Base-by-base conservation (phyloP, 2,329 filamentous ascomycete species). In the Pseudopithomyces chartarum region DNA sequence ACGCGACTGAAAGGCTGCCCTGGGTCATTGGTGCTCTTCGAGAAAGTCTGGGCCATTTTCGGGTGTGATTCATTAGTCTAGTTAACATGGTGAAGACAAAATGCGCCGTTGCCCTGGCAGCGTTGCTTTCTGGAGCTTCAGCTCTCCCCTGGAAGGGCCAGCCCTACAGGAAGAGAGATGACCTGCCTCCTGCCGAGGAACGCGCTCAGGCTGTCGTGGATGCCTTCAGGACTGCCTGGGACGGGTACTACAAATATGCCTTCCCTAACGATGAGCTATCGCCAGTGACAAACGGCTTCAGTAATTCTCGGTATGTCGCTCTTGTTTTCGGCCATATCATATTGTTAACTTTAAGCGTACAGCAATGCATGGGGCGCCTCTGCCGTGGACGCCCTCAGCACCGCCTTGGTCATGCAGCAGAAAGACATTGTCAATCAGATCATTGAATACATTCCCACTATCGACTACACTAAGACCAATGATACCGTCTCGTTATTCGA, bases 311-410 rank as follows among this genome's bases (percentile, higher is more conserved):
- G 90, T 91, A 78, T 62, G 79, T 6, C 15, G 8, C 26, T 7
- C 19, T 15, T 6, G 10, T 6, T 54, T 33, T 22, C 6, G 5
- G 32, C 15, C 12, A 6, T 29, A 6, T 19, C 26, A 22, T 12
- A 29, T 2, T 7, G 7, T 23, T 32, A 12, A 40, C 50, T 34
- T 34, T 20, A 11, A 19, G n/a, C 8, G 39, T 19, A 34, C 56
- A 93, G 90, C 59, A 93, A 93, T 68, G 88, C 86, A 52, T 96
- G 92, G 92, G 92, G 91, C 22, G 90, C 91, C 29, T 92, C 88
- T 40, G 90, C 91, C 0, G 84, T 95, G 13, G 92, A 96, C 73
- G 90, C 90, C 1, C 80, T 96, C 45, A 89, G 86, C 57, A 96
- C 92, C 0, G 91, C 91, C 7, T 80, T 93, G 47, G 76, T 96